These are phyloP conservation scores for Colletotrichum tropicicola DNA, from an alignment of 2,329 filamentous ascomycete species.

Conservation along the genomic window DNA sequence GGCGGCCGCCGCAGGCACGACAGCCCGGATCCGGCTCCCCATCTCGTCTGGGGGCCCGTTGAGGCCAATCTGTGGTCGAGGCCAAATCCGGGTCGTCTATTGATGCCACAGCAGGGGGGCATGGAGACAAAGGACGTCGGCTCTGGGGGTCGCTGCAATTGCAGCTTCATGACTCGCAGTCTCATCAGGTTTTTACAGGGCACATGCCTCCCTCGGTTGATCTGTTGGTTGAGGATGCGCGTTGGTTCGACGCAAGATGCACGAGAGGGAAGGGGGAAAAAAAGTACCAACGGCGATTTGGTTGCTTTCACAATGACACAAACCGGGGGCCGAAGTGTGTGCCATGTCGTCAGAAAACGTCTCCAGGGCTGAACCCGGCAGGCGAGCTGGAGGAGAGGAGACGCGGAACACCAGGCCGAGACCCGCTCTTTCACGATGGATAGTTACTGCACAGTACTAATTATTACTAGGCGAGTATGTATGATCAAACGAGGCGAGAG, in stretches of 20 bases:
- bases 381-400: background rate
- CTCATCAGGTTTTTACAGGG: background rate
- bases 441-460: too few relatives aligned
- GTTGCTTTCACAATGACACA: background rate
- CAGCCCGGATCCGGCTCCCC: too few relatives aligned
- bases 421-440: background rate
- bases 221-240: background rate
- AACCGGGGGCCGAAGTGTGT: background rate
- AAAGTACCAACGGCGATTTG: too few relatives aligned
- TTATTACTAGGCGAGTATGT: too few relatives aligned
- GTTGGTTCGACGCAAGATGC: background rate
- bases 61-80: too few relatives aligned
- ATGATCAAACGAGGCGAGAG: too few relatives aligned
- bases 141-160: background rate
- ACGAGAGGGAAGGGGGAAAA: too few relatives aligned
- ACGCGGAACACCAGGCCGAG: background rate
- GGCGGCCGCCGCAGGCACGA: too few relatives aligned
- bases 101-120: background rate
- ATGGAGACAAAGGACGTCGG: background rate
- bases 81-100: background rate
- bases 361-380: conserved; percentile 7
- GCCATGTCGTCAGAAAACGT: background rate
- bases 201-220: background rate
- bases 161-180: background rate
- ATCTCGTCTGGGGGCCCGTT: too few relatives aligned